Conservation (phyloP, 805 yeast genomes). For the Zygotorulaspora florentina region DNA sequence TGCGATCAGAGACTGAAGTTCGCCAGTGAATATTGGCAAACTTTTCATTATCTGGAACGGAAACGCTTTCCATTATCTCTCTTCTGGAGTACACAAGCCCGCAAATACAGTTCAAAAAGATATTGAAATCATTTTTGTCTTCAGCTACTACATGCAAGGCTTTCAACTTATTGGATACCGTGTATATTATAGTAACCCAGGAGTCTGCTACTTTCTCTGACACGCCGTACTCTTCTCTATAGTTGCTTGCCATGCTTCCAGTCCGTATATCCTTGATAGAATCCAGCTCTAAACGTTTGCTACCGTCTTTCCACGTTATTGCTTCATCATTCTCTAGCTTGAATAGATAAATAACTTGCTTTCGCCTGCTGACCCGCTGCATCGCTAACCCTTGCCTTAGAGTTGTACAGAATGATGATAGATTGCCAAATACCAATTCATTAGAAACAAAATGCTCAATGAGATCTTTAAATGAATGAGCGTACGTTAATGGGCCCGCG, state of each 20-base stretch:
- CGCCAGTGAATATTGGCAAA: constrained; percentile 67
- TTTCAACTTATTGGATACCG: constrained; percentile 59
- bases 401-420: constrained; percentile 9
- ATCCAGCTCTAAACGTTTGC: constrained; percentile 30
- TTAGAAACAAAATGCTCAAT: constrained; percentile 9
- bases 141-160: constrained; percentile 75
- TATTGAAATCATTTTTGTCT: constrained; percentile 46
- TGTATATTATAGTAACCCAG: constrained; percentile 83
- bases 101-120: constrained; percentile 51
- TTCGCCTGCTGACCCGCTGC: constrained; percentile 31
- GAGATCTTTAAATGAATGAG: constrained; percentile 19
- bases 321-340: constrained; percentile 19
- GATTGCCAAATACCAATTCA: constrained; percentile 8
- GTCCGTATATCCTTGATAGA: constrained; percentile 37
- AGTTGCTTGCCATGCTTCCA: constrained; percentile 73
- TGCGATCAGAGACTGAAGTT: constrained; percentile 38
- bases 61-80: constrained; percentile 58
- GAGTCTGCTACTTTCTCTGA: constrained; percentile 56
- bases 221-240: constrained; percentile 78
- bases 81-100: constrained; percentile 54
- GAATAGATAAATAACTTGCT: constrained; percentile 24
- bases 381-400: constrained; percentile 24
- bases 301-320: constrained; percentile 30
- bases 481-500: constrained; percentile 28
- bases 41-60: constrained; percentile 53